Evolutionary conservation across 495 filamentous ascomycete species (phyloP), one percentile per base, ranked within the genome.

Genomic region (Neurospora sp.): DNA sequence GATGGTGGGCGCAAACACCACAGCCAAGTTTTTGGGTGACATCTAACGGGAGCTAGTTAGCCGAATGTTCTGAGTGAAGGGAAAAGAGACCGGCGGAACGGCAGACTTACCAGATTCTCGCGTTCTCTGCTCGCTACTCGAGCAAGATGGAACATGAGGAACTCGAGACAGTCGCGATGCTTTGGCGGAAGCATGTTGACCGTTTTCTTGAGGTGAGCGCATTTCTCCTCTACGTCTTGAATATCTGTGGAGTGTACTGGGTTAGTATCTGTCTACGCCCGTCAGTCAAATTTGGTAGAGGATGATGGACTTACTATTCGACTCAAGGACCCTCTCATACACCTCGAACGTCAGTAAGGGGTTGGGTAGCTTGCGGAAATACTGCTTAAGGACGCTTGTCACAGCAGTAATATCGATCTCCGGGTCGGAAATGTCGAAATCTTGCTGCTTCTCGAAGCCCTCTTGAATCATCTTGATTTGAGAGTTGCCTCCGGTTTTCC

Each of bases 1-100:
- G 74, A 99, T 94, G 9, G 96, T 99, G 35, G 96, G 96, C 37
- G 96, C 96, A 77, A 99, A 99, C 38, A 99, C 96, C 72, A 99
- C 96, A 6, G 96, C 93, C 44, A 98, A 84, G 77, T 99, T 99
- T 79, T 92, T 90, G 42, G 95, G 92, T 23, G 92, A 96, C 96
- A 99, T 99, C 81, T 86, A 69, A 4, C 72, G 18, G n/a, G 39
- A 44, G 62, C n/a, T 35, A 71, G 54, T 79, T 77, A 81, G 77
- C n/a, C 44, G 42, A 9, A 18, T 69, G 54, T 39, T 41, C 8
- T 10, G 10, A 76, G 23, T 31, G 39, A 35, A 70, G 8, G 11
- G 31, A 59, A 39, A n/a, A 66, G 39, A 27, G 31, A 66, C 23
- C 40, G 38, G 12, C 10, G 20, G 11, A 69, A 59, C 5, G 20